phyloP scores from a whole-genome alignment of 2,329 filamentous ascomycete genomes.

The Microthyrium microscopicum region DNA sequence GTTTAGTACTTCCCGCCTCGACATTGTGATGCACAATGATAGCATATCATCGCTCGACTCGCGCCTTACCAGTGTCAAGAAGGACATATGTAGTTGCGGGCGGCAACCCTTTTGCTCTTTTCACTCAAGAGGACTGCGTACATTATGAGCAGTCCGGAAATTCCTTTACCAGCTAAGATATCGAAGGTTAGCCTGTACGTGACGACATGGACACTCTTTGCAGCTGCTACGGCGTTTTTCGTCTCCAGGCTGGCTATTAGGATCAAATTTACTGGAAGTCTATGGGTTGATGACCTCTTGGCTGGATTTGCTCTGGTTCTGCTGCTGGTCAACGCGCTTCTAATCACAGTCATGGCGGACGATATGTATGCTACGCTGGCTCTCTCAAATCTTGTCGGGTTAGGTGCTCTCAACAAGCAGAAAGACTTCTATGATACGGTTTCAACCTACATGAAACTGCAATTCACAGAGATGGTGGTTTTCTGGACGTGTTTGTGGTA shows the following conservation, averaged over 20 bases:
- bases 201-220: conserved; percentile 2
- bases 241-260: conserved; percentile 5
- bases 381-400: background rate
- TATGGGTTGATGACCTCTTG: conserved; percentile 9
- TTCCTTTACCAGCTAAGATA: too few relatives aligned
- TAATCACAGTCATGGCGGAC: conserved; percentile 8
- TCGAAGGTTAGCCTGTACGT: background rate
- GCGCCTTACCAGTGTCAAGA: too few relatives aligned
- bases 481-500: conserved; percentile 14
- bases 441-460: conserved; percentile 10
- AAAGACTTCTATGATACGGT: conserved; percentile 5
- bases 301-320: conserved; percentile 6
- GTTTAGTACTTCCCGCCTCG: too few relatives aligned
- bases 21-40: too few relatives aligned
- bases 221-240: conserved; percentile 6
- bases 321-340: conserved; percentile 4
- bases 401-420: background rate
- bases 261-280: conserved; percentile 3
- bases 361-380: conserved; percentile 9
- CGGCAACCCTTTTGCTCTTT: too few relatives aligned
- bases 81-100: too few relatives aligned
- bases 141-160: too few relatives aligned
- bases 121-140: too few relatives aligned
- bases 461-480: conserved; percentile 12
- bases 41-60: too few relatives aligned